These are phyloP conservation scores for Fusarium incarnatum DNA, from an alignment of 2,329 filamentous ascomycete genomes.

Conservation along the genomic window DNA sequence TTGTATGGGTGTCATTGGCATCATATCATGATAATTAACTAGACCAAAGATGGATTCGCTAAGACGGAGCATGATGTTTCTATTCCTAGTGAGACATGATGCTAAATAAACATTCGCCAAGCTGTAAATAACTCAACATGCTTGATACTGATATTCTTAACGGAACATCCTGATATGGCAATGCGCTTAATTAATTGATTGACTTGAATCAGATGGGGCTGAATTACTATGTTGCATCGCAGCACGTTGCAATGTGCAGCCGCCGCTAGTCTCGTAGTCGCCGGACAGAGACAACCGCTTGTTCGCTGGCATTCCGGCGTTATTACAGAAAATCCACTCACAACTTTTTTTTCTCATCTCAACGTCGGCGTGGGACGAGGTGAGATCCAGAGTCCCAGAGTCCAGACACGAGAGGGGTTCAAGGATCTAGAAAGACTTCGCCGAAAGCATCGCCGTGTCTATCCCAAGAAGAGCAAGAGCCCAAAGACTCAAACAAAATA, in stretches of 20 bases:
- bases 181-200: background rate
- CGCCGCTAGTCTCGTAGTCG: conserved; percentile 39
- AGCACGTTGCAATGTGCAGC: conserved; percentile 31
- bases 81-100: background rate
- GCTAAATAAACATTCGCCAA: background rate
- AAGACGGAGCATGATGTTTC: background rate
- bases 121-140: conserved; percentile 28
- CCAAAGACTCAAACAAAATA: conserved; percentile 29
- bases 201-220: conserved; percentile 12
- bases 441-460: conserved; percentile 40
- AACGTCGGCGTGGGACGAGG: conserved; percentile 16
- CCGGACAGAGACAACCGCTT: conserved; percentile 26
- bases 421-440: conserved; percentile 34
- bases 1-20: conserved; percentile 12
- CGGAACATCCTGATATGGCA: conserved; percentile 35
- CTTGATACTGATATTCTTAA: conserved; percentile 9
- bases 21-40: conserved; percentile 25
- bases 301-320: conserved; percentile 39
- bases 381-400: conserved; percentile 17
- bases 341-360: conserved; percentile 22
- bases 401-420: conserved; percentile 35
- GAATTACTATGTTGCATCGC: conserved; percentile 23
- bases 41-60: conserved; percentile 29
- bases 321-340: conserved; percentile 37
- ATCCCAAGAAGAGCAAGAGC: conserved; percentile 39